These are phyloP conservation scores for Camellia granthamiana DNA, from an alignment of 148 eudicot genomes.

Conservation along the genomic window DNA sequence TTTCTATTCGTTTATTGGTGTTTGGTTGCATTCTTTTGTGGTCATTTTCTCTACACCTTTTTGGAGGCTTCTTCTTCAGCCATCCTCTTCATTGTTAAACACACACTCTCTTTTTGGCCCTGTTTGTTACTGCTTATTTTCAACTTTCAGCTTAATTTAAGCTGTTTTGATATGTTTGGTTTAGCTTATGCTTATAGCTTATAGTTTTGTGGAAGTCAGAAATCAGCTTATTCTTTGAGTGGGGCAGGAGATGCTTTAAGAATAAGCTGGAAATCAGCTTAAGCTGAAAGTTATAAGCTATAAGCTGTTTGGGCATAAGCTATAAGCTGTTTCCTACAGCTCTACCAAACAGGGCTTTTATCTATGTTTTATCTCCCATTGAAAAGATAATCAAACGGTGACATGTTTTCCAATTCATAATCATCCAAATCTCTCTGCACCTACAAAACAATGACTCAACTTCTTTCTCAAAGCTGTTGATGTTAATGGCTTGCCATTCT, in stretches of 20 bases:
- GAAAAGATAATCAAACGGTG: background rate
- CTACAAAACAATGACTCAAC: conserved; percentile 5
- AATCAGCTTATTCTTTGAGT: too few relatives aligned
- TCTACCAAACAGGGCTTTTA: too few relatives aligned
- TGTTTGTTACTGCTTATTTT: too few relatives aligned
- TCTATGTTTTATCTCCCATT: conserved; percentile 3
- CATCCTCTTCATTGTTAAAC: background rate
- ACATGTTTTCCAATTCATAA: background rate
- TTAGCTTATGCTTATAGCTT: too few relatives aligned
- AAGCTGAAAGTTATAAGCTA: too few relatives aligned
- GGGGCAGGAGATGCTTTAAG: too few relatives aligned
- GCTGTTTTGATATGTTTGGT: too few relatives aligned
- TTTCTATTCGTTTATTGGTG: conserved; percentile 20
- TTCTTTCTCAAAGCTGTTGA: conserved; percentile 11
- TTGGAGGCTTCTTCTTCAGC: conserved; percentile 9
- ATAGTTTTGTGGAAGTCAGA: too few relatives aligned
- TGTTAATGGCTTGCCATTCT: conserved; percentile 14
- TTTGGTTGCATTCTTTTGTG: conserved; percentile 9
- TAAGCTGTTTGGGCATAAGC: too few relatives aligned
- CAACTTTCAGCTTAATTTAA: too few relatives aligned
- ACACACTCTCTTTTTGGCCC: background rate
- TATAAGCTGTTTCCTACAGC: too few relatives aligned
- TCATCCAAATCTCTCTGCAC: background rate
- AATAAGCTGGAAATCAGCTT: too few relatives aligned
- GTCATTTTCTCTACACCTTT: background rate